phyloP scores from a whole-genome alignment of 129 eudicot species.

The Pulicaria dysenterica region DNA sequence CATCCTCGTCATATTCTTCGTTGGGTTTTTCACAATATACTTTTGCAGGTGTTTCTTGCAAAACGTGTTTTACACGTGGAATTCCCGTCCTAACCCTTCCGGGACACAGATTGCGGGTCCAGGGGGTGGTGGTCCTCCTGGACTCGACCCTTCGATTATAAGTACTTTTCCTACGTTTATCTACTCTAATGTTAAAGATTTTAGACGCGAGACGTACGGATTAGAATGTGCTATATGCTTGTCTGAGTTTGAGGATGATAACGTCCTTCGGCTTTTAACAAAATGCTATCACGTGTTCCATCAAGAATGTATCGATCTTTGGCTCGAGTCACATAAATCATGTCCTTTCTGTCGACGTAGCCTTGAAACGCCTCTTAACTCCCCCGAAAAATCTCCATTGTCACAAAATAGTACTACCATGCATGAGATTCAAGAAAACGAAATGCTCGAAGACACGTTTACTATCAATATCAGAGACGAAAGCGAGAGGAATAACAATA shows the following conservation, averaged over 20 bases:
- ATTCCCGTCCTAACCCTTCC: slow-evolving; percentile 38
- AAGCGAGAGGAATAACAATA: slow-evolving; percentile 24
- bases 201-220: slow-evolving; percentile 54
- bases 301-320: slow-evolving; percentile 84
- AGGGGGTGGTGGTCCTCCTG: slow-evolving; percentile 2
- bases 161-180: slow-evolving; percentile 63
- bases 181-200: slow-evolving; percentile 64
- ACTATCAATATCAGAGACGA: slow-evolving; percentile 52
- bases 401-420: slow-evolving; percentile 23
- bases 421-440: slow-evolving; percentile 45
- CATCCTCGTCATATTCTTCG: slow-evolving; percentile 51
- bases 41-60: slow-evolving; percentile 71
- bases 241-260: slow-evolving; percentile 59
- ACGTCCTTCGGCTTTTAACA: slow-evolving; percentile 60
- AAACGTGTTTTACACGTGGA: slow-evolving; percentile 45
- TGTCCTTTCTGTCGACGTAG: slow-evolving; percentile 82
- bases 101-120: slow-evolving; percentile 33
- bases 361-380: slow-evolving; percentile 41
- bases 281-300: slow-evolving; percentile 79
- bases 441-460: slow-evolving; percentile 35
- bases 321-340: slow-evolving; percentile 75
- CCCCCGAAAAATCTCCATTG: slow-evolving; percentile 31
- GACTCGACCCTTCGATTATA: slow-evolving; percentile 60
- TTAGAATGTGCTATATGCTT: slow-evolving; percentile 91
- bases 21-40: slow-evolving; percentile 60